Base-by-base conservation (phyloP, 768 basidiomycete genomes). In the Ephemerocybe angulata region DNA sequence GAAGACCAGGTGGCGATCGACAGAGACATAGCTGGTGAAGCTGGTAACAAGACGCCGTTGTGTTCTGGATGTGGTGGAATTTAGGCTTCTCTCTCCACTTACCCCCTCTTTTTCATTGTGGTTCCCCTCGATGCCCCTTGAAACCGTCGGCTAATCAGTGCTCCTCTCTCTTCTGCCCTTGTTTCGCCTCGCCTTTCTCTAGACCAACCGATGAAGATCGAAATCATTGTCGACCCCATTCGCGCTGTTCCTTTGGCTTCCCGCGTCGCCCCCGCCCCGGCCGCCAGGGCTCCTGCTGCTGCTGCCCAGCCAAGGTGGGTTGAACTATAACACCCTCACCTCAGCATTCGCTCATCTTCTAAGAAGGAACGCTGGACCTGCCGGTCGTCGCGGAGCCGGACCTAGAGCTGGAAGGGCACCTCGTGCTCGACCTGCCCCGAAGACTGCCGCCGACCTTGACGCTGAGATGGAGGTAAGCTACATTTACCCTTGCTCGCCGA, bases 181-280 rank as follows among this genome's bases (percentile, higher is more conserved):
- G 69, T 67, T 69, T 70, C 69, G 71, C 72, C 76, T 77, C 76
- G 70, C 67, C 68, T 68, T 52, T 68, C 67, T 72, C 60, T 72
- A 98, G 96, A 91, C 81, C 90, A 91, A 62, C 90, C 93, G 22
- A 97, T 98, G 94, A 96, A 94, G 80, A 94, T 98, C 59, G 96
- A 99, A 80, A 92, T 98, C 61, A 85, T 98, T 42, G 81, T 96
- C 68, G 92, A 96, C 75, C 92, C 92, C 12, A 80, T 86, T 42
- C 80, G 82, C 40, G 70, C 86, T n/a, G 78, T 83, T 5, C 70
- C 90, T 4, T 79, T 99, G 59, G 84, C 84, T 17, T 83, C 89
- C 24, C 90, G 97, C 51, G 91, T 99, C 31, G 90, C 91, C 3
- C 90, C 93, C 31, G 81, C 84, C 3, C 72, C 83, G 13, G 70